Conservation (phyloP, 176 grass and related monocot genomes). For the Ensete ventricosum region DNA sequence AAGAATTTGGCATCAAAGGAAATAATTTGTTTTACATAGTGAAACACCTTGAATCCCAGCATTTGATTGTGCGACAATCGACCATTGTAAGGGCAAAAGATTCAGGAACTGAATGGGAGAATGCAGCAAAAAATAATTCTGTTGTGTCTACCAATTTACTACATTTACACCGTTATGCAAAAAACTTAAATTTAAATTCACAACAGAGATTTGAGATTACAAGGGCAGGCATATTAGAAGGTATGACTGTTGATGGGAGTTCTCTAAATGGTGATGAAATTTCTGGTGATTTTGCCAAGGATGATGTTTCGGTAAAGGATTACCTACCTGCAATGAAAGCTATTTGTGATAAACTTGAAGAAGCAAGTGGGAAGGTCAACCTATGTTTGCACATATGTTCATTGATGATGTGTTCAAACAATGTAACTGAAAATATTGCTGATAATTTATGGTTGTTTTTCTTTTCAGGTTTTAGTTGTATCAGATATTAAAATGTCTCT, state of each 20-base stretch:
- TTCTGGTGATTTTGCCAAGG: constrained; percentile 32
- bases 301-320: constrained; percentile 64
- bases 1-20: constrained; percentile 63
- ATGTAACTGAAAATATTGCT: constrained; percentile 16
- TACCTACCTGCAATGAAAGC: constrained; percentile 87
- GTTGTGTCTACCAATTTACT: constrained; percentile 72
- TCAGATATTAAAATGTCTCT: constrained; percentile 86
- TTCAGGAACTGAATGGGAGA: constrained; percentile 32
- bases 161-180: constrained; percentile 74
- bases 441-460: constrained; percentile 26
- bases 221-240: constrained; percentile 47
- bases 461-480: constrained; percentile 66
- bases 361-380: constrained; percentile 71
- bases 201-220: constrained; percentile 91
- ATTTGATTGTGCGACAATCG: constrained; percentile 71
- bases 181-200: constrained; percentile 69
- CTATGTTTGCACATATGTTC: neutral
- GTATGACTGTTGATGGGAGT: constrained; percentile 24
- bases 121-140: constrained; percentile 49
- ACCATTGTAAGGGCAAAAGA: constrained; percentile 77
- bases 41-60: constrained; percentile 58
- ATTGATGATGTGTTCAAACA: constrained; percentile 15
- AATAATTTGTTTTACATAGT: constrained; percentile 94
- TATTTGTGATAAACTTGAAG: constrained; percentile 91
- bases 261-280: constrained; percentile 35